Evolutionary conservation across 2,329 filamentous ascomycete species (phyloP), one percentile per base, ranked within the genome.

Genomic region (Chrysoporthe cubensis): DNA sequence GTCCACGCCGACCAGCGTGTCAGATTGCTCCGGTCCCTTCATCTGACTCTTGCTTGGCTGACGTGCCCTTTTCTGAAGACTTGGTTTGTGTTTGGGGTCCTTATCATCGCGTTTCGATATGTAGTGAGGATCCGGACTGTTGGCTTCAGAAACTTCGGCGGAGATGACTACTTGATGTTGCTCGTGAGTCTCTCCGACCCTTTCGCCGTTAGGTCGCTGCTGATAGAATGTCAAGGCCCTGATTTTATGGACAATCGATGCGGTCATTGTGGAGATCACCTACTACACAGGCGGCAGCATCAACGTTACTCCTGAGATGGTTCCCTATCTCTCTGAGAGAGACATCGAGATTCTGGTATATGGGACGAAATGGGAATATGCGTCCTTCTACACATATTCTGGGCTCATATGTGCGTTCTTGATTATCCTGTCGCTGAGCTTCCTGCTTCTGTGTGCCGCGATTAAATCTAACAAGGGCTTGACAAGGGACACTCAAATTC

Each of bases 401-500:
- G 74, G 69, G 2, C 71, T 71, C 34, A 75, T 76, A 34, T 76
- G 74, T 75, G 64, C 26, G 71, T 70, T 46, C 18, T 21, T 42
- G 3, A 14, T 16, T 2, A 3, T 42, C 18, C 34, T n/a, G 34
- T n/a, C 18, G 18, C 37, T 11, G 8, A 1, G 16, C 34, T 52
- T n/a, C n/a, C 5, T 26, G 1, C 7, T 13, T 0, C 5, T 37
- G 3, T 11, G 8, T 18, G 34, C 1, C 8, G 2, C 2, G 14
- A 13, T 3, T 2, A 13, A 44, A 11, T 9, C 64, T 71, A 9
- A 69, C 3, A 14, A 1, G 13, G 2, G 3, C 7, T 11, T 4
- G 1, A 8, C 1, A 32, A 75, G 74, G 74, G 74, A 66, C 71
- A 3, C 37, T 76, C 7, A 76, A 76, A 66, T 74, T 75, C 50